A percentile compares a stretch with the other conserved stretches of the same genome.
phyloP scores from a whole-genome alignment of 176 grass and related monocot genomes.

The Juncus inflexus region DNA sequence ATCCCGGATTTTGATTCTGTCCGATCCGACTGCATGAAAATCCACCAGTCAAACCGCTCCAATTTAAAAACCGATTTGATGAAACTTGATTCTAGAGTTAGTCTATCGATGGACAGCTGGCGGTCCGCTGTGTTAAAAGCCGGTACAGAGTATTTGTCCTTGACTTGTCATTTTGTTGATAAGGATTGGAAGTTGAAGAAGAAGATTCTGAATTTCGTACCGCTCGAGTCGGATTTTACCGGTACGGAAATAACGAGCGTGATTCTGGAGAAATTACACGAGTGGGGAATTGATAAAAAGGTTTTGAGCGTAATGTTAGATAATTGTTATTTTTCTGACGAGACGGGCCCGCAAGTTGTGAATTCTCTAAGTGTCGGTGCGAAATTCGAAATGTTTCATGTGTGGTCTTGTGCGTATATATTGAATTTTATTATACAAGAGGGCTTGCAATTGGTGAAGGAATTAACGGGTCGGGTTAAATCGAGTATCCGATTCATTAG shows the following conservation, averaged over 20 bases:
- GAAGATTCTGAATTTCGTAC: constrained; percentile 86
- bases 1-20: constrained; percentile 58
- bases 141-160: constrained; percentile 66
- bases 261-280: constrained; percentile 59
- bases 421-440: constrained; percentile 80
- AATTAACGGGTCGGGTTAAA: constrained; percentile 53
- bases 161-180: constrained; percentile 83
- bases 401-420: constrained; percentile 63
- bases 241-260: constrained; percentile 49
- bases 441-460: constrained; percentile 57
- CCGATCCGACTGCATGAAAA: constrained; percentile 81
- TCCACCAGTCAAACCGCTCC: constrained; percentile 53
- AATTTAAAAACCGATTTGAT: constrained; percentile 50
- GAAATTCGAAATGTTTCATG: constrained; percentile 67
- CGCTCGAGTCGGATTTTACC: constrained; percentile 44
- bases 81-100: constrained; percentile 52
- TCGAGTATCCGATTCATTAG: constrained; percentile 71
- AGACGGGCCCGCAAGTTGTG: constrained; percentile 59
- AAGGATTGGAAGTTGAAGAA: constrained; percentile 87
- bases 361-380: constrained; percentile 52
- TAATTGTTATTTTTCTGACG: constrained; percentile 57
- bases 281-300: constrained; percentile 84
- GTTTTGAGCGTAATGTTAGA: constrained; percentile 65
- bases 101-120: constrained; percentile 85
- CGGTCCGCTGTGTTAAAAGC: constrained; percentile 34